These are phyloP conservation scores for Bothia castanella DNA, from an alignment of 1,284 basidiomycete species.

Conservation along the genomic window DNA sequence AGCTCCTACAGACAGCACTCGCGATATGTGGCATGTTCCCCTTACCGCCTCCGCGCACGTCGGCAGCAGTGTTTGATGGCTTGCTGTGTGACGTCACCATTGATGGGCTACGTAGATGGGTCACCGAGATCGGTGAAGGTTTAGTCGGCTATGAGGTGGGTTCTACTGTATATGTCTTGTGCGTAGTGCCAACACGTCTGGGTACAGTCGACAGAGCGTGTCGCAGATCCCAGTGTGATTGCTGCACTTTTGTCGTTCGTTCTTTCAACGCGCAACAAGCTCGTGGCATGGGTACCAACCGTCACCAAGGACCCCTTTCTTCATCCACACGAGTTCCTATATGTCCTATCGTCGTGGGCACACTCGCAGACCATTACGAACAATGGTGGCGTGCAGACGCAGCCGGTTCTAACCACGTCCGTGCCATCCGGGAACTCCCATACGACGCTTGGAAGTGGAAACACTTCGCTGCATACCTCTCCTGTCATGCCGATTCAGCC, in stretches of 20 bases:
- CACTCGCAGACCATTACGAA: conserved; percentile 21
- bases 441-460: conserved; percentile 12
- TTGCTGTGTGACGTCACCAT: conserved; percentile 72
- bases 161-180: conserved; percentile 6
- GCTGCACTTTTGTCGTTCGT: conserved; percentile 66
- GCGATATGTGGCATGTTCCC: conserved; percentile 65
- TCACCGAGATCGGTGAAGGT: conserved; percentile 57
- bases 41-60: conserved; percentile 16
- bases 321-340: conserved; percentile 53
- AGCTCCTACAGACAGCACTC: conserved; percentile 64
- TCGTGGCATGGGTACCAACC: conserved; percentile 42
- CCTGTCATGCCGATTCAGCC: conserved; percentile 14
- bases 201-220: conserved; percentile 59
- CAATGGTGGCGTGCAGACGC: conserved; percentile 13
- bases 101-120: conserved; percentile 65
- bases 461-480: conserved; percentile 13
- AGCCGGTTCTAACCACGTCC: conserved; percentile 1
- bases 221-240: conserved; percentile 67
- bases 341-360: conserved; percentile 38
- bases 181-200: not conserved
- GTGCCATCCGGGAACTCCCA: conserved; percentile 16
- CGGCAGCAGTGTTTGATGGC: conserved; percentile 48
- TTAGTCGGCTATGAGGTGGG: conserved; percentile 59
- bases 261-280: conserved; percentile 61
- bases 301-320: conserved; percentile 75